Evolutionary conservation across 768 basidiomycete genomes (phyloP).

Genomic region (Brasilioporus rufonigricans): DNA sequence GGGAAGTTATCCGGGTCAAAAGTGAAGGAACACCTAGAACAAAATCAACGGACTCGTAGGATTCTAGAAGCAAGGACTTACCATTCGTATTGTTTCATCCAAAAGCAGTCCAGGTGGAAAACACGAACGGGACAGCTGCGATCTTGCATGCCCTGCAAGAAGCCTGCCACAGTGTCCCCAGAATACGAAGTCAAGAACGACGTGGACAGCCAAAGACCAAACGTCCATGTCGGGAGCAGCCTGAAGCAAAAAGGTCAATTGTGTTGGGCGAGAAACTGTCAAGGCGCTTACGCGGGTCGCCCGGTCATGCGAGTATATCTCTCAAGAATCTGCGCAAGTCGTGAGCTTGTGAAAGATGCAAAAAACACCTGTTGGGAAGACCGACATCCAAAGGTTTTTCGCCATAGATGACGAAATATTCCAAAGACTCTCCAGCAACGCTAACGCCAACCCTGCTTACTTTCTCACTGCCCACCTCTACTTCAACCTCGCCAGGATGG

Average conservation of each 20-base stretch:
- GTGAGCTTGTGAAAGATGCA: neutral
- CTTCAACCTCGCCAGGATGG: conserved; percentile 72
- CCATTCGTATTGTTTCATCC: conserved; percentile 75
- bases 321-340: conserved; percentile 13
- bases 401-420: conserved; percentile 73
- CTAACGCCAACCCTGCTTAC: conserved; percentile 63
- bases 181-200: conserved; percentile 74
- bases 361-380: neutral
- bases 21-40: conserved; percentile 64
- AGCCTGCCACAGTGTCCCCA: conserved; percentile 63
- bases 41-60: conserved; percentile 10
- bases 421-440: conserved; percentile 59
- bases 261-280: neutral
- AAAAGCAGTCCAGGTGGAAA: conserved; percentile 77
- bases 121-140: conserved; percentile 63
- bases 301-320: conserved; percentile 22
- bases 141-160: conserved; percentile 69
- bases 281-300: conserved; percentile 13
- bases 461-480: conserved; percentile 69
- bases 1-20: conserved; percentile 78
- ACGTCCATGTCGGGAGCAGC: conserved; percentile 69
- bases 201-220: conserved; percentile 75
- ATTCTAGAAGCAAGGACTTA: conserved; percentile 21
- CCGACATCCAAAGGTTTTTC: conserved; percentile 56
- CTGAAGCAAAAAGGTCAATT: conserved; percentile 32